Percentiles rank a stretch among this genome's conserved stretches.
phyloP scores from a whole-genome alignment of 345 rosid genomes.

The Murraya koenigii region DNA sequence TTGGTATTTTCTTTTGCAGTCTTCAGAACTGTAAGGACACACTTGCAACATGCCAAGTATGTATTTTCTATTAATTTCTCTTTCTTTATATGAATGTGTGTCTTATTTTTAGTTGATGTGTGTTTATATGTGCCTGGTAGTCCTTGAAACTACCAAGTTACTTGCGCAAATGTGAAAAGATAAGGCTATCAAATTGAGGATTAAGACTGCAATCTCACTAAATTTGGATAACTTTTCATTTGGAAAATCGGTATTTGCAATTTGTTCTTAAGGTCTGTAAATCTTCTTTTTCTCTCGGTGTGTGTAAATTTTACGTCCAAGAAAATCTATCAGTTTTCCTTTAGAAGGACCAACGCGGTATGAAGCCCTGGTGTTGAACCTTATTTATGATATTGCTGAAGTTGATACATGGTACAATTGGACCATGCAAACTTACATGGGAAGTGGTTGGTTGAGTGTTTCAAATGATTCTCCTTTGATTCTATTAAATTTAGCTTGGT shows the following conservation, averaged over 20 bases:
- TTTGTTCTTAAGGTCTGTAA: neutral
- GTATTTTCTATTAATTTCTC: constrained; percentile 18
- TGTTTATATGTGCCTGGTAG: neutral
- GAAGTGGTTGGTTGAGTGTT: neutral
- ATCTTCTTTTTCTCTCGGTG: neutral
- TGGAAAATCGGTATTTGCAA: neutral
- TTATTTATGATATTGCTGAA: neutral
- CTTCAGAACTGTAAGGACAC: constrained; percentile 72
- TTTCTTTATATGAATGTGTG: neutral
- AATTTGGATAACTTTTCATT: neutral
- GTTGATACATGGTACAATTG: neutral
- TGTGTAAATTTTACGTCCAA: neutral
- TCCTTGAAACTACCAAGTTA: neutral
- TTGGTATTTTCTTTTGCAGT: constrained; percentile 46
- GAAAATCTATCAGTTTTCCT: neutral
- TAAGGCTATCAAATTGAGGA: neutral
- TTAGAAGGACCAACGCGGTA: neutral
- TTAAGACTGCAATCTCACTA: neutral
- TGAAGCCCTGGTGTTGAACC: neutral
- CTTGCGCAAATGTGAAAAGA: neutral
- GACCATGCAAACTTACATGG: neutral
- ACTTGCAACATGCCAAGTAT: constrained; percentile 74
- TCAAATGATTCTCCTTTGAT: neutral
- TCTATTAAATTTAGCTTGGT: neutral
- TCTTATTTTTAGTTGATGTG: neutral